Base-by-base conservation (phyloP, 345 rosid species). In the Corchorus olitorius region DNA sequence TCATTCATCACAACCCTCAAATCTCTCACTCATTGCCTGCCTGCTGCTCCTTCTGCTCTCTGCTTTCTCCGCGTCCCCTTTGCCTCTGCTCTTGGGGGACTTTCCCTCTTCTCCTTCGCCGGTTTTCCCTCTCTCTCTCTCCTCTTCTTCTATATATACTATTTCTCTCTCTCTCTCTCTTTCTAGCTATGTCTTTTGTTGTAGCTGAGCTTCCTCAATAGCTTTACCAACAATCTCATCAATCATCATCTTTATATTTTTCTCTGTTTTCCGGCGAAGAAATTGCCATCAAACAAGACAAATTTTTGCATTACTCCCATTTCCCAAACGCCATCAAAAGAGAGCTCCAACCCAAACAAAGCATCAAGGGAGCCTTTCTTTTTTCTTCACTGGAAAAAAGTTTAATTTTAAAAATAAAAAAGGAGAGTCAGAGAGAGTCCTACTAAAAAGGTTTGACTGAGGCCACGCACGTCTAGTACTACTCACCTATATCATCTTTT, bases 61-160 rank as follows among this genome's bases (percentile, higher is more conserved):
- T 80, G 75, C 89, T 87, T 86, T 89, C 89, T 88, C 94, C 87
- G 85, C 97, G 94, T 71, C 83, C 86, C 93, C 97, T 88, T 86
- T 86, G 97, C 89, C 94, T 84, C 86, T 88, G 90, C 88, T 82
- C 58, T 70, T 85, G 97, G 94, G 97, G 88, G 88, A 85, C 78
- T 84, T 83, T 87, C 86, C 64, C 80, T 64, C 81, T 61, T 56
- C 65, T 76, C 83, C 85, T 75, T 22, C 67, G 77, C 76, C 70
- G 75, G 45, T 62, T 46, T 56, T 43, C 35, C 19, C 14, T 49
- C 46, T 74, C 70, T 72, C 55, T 80, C 66, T 50, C 59, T 60
- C 50, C 19, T 37, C 17, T 17, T 69, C 54, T n/a, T 70, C 78
- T 54, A n/a, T n/a, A 9, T 49, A 3, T 49, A 11, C 67, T 69